Conservation (phyloP, 2,329 filamentous ascomycete genomes). For the Emmonsiellopsis sp. region DNA sequence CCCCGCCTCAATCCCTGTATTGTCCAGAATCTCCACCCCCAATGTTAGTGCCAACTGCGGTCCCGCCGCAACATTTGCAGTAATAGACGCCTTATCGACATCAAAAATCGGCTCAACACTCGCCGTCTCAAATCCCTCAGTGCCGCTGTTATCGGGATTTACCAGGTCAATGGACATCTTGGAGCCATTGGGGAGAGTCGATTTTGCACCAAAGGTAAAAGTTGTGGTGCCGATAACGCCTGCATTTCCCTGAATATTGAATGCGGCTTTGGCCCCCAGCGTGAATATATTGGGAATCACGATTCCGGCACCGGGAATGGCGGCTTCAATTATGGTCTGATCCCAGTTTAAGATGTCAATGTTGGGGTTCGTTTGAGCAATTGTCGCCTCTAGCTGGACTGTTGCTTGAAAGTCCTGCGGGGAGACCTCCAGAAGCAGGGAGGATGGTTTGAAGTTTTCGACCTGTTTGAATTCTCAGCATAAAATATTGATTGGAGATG, state of each 20-base stretch:
- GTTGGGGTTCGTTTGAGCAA: constrained; percentile 6
- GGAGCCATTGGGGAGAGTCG: constrained; percentile 17
- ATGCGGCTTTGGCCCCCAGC: constrained; percentile 16
- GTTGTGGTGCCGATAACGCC: constrained; percentile 13
- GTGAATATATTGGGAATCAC: constrained; percentile 16
- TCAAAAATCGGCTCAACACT: constrained; percentile 16
- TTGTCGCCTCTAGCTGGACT: constrained; percentile 11
- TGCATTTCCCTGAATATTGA: constrained; percentile 14
- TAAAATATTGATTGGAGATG: no score
- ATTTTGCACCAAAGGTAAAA: constrained; percentile 16
- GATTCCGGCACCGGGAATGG: constrained; percentile 18
- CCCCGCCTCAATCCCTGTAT: constrained; percentile 7
- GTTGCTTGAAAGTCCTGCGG: constrained; percentile 13
- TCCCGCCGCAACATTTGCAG: constrained; percentile 14
- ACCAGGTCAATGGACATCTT: constrained; percentile 16
- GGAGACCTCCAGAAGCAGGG: constrained; percentile 11
- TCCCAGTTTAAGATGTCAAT: constrained; percentile 5
- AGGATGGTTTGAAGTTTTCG: constrained; percentile 9
- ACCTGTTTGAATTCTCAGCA: constrained; percentile 6
- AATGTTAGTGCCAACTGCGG: constrained; percentile 17
- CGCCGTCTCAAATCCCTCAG: constrained; percentile 16
- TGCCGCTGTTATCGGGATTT: constrained; percentile 12
- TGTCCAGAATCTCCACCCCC: constrained; percentile 16
- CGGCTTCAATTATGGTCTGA: constrained; percentile 9
- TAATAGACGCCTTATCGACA: constrained; percentile 15